Conservation (phyloP, 2,329 filamentous ascomycete species). For the Incumbomyces lentus region DNA sequence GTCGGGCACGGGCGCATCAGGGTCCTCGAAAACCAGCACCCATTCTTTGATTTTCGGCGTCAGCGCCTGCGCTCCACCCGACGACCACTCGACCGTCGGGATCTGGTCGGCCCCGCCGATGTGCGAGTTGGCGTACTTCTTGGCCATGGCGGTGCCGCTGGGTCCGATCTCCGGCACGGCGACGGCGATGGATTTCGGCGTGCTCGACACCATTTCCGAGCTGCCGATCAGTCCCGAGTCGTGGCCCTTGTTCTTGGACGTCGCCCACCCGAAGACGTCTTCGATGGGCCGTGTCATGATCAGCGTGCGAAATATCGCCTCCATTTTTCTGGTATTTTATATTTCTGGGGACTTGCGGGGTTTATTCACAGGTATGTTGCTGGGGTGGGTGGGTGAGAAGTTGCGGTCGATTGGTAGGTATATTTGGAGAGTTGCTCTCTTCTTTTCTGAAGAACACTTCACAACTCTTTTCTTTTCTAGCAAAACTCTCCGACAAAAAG, state of each 20-base stretch:
- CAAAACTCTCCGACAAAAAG: no score
- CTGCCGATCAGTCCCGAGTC: not conserved
- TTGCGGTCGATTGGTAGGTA: no score
- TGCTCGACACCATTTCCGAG: not conserved
- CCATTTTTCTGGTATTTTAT: no score
- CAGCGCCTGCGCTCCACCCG: not conserved
- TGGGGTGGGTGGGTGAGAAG: no score
- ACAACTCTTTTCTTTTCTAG: no score
- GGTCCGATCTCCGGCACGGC: not conserved
- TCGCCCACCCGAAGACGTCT: not conserved
- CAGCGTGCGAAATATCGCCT: no score
- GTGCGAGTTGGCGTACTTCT: not conserved
- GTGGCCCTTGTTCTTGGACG: not conserved
- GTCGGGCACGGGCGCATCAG: constrained; percentile 23
- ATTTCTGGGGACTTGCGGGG: no score
- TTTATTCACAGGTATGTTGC: no score
- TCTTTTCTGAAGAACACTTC: no score
- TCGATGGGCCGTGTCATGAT: not conserved
- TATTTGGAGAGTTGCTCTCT: no score
- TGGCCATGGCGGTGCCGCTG: not conserved
- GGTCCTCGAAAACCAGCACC: constrained; percentile 25
- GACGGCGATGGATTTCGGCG: not conserved
- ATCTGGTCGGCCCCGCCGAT: not conserved
- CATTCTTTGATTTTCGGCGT: not conserved
- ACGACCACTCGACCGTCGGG: not conserved